Evolutionary conservation across 2,329 filamentous ascomycete genomes (phyloP).

Genomic region (Fusarium sp.): DNA sequence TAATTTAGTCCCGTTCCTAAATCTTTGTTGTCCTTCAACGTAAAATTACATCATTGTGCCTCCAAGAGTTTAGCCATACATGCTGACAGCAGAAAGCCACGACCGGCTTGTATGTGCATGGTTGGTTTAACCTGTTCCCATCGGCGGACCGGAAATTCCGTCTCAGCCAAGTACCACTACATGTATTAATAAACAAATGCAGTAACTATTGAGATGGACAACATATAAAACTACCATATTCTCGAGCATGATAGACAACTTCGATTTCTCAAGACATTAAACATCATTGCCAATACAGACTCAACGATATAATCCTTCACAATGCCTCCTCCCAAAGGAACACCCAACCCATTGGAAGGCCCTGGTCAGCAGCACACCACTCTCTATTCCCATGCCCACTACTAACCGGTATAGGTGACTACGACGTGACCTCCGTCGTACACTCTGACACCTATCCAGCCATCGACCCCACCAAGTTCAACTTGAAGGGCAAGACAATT

Average conservation of each 20-base stretch:
- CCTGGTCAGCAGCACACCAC: neutral
- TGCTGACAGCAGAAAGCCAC: neutral
- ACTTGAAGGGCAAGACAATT: slow-evolving; percentile 7
- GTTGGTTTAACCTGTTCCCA: neutral
- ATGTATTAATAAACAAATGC: neutral
- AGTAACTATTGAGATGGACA: accelerated
- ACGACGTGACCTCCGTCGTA: slow-evolving; percentile 6
- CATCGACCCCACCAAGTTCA: slow-evolving; percentile 15
- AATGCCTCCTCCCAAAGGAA: slow-evolving; percentile 20
- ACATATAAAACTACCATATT: neutral
- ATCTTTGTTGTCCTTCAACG: neutral
- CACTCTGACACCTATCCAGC: slow-evolving; percentile 17
- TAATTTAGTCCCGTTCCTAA: neutral
- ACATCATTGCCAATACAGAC: neutral
- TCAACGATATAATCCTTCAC: neutral
- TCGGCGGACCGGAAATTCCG: slow-evolving; percentile 8
- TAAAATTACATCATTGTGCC: neutral
- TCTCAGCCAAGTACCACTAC: neutral
- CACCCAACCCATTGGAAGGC: slow-evolving; percentile 15
- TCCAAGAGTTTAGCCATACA: neutral
- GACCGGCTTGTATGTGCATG: too few species aligned
- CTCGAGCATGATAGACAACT: neutral
- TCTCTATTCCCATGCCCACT: accelerated
- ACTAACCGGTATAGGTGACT: neutral
- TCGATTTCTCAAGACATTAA: too few species aligned